Percentiles rank a stretch among this genome's conserved stretches.
Conservation (phyloP, 805 yeast species). For the Jamesozyma piceae region DNA sequence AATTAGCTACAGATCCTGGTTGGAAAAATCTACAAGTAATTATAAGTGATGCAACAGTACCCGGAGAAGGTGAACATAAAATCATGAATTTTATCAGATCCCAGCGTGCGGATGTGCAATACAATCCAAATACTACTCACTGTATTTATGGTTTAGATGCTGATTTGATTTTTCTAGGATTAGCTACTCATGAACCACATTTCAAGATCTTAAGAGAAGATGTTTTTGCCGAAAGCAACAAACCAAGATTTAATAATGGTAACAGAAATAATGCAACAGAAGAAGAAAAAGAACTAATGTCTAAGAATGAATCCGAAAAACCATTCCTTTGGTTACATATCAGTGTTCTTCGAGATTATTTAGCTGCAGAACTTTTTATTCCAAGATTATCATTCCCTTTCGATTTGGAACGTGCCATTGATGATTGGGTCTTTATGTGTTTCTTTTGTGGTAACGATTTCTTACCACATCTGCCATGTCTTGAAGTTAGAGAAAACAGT, state of each 20-base stretch:
- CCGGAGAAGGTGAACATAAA: conserved; percentile 99
- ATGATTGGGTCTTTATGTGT: conserved; percentile 98
- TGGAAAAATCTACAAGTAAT: conserved; percentile 87
- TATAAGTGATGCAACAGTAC: conserved; percentile 91
- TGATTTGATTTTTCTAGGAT: conserved; percentile 87
- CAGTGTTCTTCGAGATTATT: conserved; percentile 76
- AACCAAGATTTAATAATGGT: conserved; percentile 4
- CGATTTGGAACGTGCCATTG: conserved; percentile 91
- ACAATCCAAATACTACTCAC: conserved; percentile 89
- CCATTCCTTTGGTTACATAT: conserved; percentile 94
- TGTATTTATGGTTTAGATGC: conserved; percentile 97
- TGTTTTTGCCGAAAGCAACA: conserved; percentile 71
- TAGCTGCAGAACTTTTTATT: conserved; percentile 68
- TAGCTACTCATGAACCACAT: conserved; percentile 97
- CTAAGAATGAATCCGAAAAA: conserved; percentile 39
- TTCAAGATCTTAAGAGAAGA: conserved; percentile 91
- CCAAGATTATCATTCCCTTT: conserved; percentile 63
- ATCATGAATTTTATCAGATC: conserved; percentile 91
- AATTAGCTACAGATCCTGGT: conserved; percentile 80
- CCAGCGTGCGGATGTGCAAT: conserved; percentile 77
- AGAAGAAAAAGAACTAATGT: conserved; percentile 38
- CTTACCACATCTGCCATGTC: conserved; percentile 88
- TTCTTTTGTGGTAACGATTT: conserved; percentile 98
- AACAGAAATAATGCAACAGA: conserved; percentile 42
- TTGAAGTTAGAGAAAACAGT: conserved; percentile 91